Conservation (phyloP, 2,329 filamentous ascomycete genomes). For the Beauveria rudraprayagi region DNA sequence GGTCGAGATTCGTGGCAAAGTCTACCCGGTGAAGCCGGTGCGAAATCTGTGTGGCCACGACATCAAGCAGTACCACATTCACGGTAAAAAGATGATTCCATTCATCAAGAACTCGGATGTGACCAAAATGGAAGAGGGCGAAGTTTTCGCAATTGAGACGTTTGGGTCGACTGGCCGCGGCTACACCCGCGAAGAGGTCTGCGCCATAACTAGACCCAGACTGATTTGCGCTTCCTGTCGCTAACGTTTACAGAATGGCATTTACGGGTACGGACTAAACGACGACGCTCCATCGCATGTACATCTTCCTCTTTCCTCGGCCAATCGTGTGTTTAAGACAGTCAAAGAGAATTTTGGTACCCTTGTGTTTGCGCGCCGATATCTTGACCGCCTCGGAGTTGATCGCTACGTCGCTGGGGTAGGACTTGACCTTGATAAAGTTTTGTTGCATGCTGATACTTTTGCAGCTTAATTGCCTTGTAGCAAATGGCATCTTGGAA, state of each 20-base stretch:
- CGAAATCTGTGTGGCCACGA: conserved; percentile 79
- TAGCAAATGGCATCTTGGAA: conserved; percentile 49
- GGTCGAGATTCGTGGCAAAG: conserved; percentile 67
- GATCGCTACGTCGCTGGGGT: conserved; percentile 52
- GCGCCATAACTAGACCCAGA: conserved; percentile 18
- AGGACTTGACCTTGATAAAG: conserved; percentile 17
- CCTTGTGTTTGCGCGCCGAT: conserved; percentile 52
- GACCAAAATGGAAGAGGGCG: conserved; percentile 93
- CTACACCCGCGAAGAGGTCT: conserved; percentile 56
- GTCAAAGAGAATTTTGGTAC: conserved; percentile 57
- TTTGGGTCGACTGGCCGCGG: conserved; percentile 86
- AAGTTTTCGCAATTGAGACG: conserved; percentile 87
- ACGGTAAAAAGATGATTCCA: conserved; percentile 81
- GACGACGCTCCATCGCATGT: conserved; percentile 27
- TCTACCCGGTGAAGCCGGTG: conserved; percentile 72
- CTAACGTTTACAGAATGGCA: conserved; percentile 22
- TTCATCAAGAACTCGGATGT: conserved; percentile 76
- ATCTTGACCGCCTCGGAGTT: conserved; percentile 54
- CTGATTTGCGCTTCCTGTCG: background rate
- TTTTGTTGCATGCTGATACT: accelerated
- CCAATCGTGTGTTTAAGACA: conserved; percentile 47
- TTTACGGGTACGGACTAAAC: conserved; percentile 44
- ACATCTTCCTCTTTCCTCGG: conserved; percentile 39
- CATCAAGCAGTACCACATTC: conserved; percentile 77
- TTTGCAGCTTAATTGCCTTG: conserved; percentile 46